Conservation (phyloP, 2,329 filamentous ascomycete species). For the Fusarium odoratissimum region DNA sequence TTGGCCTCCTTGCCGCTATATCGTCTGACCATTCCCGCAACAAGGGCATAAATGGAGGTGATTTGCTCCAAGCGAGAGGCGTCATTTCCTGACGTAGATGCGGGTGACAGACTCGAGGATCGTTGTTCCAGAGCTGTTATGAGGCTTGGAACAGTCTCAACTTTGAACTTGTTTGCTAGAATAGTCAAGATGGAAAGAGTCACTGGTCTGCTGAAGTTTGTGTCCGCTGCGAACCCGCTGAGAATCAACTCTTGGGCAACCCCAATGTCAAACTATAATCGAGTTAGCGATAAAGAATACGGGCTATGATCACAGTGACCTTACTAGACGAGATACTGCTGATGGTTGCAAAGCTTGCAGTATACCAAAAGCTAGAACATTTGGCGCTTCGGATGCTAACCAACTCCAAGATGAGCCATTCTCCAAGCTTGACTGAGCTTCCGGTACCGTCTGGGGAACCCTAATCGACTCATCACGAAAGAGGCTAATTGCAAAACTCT, state of each 20-base stretch:
- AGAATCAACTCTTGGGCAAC: conserved; percentile 52
- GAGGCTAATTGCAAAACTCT: conserved; percentile 51
- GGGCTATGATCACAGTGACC: conserved; percentile 7
- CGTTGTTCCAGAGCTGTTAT: conserved; percentile 45
- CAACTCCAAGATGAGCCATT: conserved; percentile 48
- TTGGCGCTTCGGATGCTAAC: conserved; percentile 47
- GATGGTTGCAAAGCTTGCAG: conserved; percentile 52
- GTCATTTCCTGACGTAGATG: conserved; percentile 16
- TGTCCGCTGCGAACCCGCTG: conserved; percentile 38
- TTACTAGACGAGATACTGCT: conserved; percentile 51
- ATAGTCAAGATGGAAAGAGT: conserved; percentile 54
- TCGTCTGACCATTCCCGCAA: conserved; percentile 53
- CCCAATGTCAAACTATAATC: conserved; percentile 51
- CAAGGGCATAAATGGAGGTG: conserved; percentile 51
- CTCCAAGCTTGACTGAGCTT: conserved; percentile 19
- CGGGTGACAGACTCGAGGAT: conserved; percentile 35
- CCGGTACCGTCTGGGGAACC: conserved; percentile 21
- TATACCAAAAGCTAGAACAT: conserved; percentile 54
- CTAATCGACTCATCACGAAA: conserved; percentile 50
- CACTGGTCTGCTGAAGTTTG: conserved; percentile 42
- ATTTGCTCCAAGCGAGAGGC: conserved; percentile 41
- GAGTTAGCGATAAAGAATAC: conserved; percentile 18
- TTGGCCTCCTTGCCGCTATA: conserved; percentile 52
- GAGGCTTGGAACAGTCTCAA: conserved; percentile 48
- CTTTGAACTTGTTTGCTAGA: conserved; percentile 59